These are phyloP conservation scores for Bipolaris gigantea DNA, from an alignment of 2,329 filamentous ascomycete species.

Conservation along the genomic window DNA sequence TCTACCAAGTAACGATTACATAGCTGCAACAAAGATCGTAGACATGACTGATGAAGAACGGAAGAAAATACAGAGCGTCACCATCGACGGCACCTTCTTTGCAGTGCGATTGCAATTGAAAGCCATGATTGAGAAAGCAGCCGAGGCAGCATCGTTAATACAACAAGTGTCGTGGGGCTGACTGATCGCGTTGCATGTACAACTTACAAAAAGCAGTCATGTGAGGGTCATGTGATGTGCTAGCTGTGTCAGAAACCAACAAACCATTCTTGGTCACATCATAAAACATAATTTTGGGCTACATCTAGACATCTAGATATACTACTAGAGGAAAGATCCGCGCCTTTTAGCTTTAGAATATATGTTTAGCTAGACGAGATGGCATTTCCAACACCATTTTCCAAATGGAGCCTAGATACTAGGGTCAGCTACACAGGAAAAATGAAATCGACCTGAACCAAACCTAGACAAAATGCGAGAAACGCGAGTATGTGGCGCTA, in stretches of 20 bases:
- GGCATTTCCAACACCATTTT: too few relatives aligned
- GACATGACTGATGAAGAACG: slow-evolving; percentile 17
- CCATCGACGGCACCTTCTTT: slow-evolving; percentile 45
- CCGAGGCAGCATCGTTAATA: slow-evolving; percentile 8
- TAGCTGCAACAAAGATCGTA: background rate
- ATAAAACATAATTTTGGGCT: too few relatives aligned
- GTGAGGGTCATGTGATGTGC: too few relatives aligned
- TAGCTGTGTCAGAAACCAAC: too few relatives aligned
- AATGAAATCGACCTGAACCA: background rate
- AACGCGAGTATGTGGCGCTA: background rate
- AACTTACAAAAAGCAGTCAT: slow-evolving; percentile 27
- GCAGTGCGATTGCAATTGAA: slow-evolving; percentile 29
- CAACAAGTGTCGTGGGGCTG: slow-evolving; percentile 50
- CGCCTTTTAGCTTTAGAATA: too few relatives aligned
- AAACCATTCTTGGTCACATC: too few relatives aligned
- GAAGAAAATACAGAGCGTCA: slow-evolving; percentile 33
- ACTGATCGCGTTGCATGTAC: slow-evolving; percentile 45
- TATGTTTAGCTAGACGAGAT: too few relatives aligned
- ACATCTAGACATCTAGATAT: too few relatives aligned
- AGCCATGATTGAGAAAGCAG: slow-evolving; percentile 23
- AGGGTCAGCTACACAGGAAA: too few relatives aligned
- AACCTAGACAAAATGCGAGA: background rate
- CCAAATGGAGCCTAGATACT: too few relatives aligned
- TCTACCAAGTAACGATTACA: too few relatives aligned
- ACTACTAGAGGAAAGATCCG: too few relatives aligned